These are phyloP conservation scores for Scutellaria minor DNA, from an alignment of 257 asterid species.

Conservation along the genomic window DNA sequence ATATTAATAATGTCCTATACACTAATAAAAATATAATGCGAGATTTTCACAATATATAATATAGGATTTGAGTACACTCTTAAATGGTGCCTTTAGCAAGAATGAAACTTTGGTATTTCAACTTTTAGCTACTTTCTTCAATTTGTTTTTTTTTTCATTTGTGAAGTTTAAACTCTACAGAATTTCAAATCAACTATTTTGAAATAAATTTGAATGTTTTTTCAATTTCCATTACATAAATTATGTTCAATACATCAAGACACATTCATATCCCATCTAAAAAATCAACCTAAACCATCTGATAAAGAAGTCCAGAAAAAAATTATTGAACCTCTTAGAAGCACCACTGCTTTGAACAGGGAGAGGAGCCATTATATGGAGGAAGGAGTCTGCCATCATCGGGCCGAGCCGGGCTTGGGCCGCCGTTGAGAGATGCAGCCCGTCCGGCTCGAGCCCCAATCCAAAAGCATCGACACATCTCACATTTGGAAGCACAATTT, in stretches of 20 bases:
- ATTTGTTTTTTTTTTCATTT: too few species aligned
- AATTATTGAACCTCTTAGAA: slow-evolving; percentile 31
- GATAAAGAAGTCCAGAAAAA: slow-evolving; percentile 39
- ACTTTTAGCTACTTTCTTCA: too few species aligned
- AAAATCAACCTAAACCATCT: slow-evolving; percentile 35
- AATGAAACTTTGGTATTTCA: too few species aligned
- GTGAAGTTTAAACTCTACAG: neutral
- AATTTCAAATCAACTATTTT: neutral
- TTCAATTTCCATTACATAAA: neutral
- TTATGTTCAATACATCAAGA: neutral
- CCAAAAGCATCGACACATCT: slow-evolving; percentile 71
- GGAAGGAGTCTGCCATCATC: slow-evolving; percentile 55
- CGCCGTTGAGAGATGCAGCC: slow-evolving; percentile 56
- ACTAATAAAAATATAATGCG: too few species aligned
- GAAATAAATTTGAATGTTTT: neutral
- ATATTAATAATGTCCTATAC: too few species aligned
- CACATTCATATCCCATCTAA: neutral
- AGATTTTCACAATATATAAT: too few species aligned
- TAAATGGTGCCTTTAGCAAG: too few species aligned
- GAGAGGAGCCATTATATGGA: slow-evolving; percentile 44
- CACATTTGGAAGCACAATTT: slow-evolving; percentile 50
- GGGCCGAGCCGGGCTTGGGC: slow-evolving; percentile 64
- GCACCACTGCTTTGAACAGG: slow-evolving; percentile 53
- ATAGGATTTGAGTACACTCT: too few species aligned
- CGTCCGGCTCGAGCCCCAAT: slow-evolving; percentile 45